A percentile compares a stretch with the other conserved stretches of the same genome.
Evolutionary conservation across 2,329 filamentous ascomycete species (phyloP).

Genomic region (Sporothrix brasiliensis): DNA sequence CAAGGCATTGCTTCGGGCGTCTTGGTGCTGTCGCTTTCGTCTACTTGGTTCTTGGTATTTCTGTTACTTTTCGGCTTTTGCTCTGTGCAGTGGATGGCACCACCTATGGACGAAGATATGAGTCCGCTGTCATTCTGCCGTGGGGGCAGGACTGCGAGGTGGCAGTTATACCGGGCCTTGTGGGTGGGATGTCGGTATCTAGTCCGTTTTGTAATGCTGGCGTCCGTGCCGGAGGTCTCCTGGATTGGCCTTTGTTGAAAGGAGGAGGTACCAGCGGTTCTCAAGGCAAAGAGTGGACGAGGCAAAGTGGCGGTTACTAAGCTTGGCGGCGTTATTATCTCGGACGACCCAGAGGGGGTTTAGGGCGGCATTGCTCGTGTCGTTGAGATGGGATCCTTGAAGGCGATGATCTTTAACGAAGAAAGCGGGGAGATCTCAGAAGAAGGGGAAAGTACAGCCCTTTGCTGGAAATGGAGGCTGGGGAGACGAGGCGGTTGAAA

Average conservation of each 20-base stretch:
- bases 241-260: constrained; percentile 22
- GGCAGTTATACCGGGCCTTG: constrained; percentile 33
- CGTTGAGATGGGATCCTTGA: constrained; percentile 25
- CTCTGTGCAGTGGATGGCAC: constrained; percentile 26
- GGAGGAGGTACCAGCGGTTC: background rate
- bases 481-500: constrained; percentile 15
- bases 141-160: constrained; percentile 28
- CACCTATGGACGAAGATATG: constrained; percentile 78
- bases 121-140: constrained; percentile 64
- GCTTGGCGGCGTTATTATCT: constrained; percentile 31
- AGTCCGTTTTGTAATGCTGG: constrained; percentile 10
- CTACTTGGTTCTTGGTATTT: constrained; percentile 24
- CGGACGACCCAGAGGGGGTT: constrained; percentile 21
- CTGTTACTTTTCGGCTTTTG: constrained; percentile 42
- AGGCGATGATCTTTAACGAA: constrained; percentile 26
- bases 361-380: background rate
- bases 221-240: constrained; percentile 30
- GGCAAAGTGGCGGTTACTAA: constrained; percentile 4
- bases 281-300: background rate
- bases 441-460: background rate
- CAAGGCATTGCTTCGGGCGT: constrained; percentile 37
- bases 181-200: constrained; percentile 32
- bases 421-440: constrained; percentile 31
- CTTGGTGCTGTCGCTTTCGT: constrained; percentile 29
- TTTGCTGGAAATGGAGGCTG: background rate